Conservation (phyloP, 805 yeast species). For the Pichia pseudocactophila region DNA sequence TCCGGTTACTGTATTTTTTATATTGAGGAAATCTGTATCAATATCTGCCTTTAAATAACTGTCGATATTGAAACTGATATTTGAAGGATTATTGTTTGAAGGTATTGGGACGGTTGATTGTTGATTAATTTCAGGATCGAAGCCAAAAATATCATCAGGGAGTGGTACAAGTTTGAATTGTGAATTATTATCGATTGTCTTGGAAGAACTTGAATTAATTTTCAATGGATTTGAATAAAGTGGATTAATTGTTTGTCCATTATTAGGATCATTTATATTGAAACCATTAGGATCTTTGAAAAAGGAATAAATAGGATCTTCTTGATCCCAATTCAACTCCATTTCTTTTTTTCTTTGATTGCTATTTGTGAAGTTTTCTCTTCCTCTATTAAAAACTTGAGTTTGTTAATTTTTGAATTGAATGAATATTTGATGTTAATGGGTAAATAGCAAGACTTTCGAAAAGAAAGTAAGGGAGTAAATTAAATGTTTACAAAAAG, state of each 20-base stretch:
- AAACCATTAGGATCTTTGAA: neutral
- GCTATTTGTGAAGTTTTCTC: neutral
- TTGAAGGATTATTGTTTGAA: neutral
- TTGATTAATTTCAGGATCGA: conserved; percentile 15
- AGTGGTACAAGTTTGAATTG: conserved; percentile 33
- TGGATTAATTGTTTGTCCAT: no score
- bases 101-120: conserved; percentile 13
- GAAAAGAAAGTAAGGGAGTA: no score
- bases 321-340: conserved; percentile 6
- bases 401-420: no score
- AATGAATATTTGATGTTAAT: no score
- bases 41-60: conserved; percentile 2
- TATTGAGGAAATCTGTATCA: conserved; percentile 5
- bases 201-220: conserved; percentile 16
- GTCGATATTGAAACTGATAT: conserved; percentile 3
- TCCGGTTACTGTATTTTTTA: neutral
- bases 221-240: conserved; percentile 6
- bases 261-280: neutral
- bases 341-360: neutral
- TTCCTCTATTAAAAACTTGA: neutral
- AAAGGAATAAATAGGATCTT: conserved; percentile 8
- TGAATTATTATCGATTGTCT: neutral
- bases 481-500: no score
- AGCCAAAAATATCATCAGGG: conserved; percentile 47
- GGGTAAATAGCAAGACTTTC: no score